A percentile compares a stretch with the other conserved stretches of the same genome.
Conservation (phyloP, 1,284 basidiomycete species). For the Ganoderma sinense region DNA sequence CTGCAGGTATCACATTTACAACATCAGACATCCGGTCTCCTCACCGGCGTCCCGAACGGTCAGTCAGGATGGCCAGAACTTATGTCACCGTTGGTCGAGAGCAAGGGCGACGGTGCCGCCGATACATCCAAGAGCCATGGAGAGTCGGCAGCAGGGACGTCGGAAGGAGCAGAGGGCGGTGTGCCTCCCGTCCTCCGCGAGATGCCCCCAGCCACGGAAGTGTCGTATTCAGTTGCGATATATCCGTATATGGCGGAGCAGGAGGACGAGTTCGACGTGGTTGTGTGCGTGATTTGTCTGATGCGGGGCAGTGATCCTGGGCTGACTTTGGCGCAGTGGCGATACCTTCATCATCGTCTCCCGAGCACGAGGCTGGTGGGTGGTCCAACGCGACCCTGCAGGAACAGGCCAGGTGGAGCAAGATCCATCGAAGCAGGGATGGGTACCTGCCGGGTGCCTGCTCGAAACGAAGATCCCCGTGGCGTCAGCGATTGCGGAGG, state of each 20-base stretch:
- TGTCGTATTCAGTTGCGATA: conserved; percentile 90
- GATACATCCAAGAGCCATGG: conserved; percentile 33
- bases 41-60: conserved; percentile 59
- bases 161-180: conserved; percentile 25
- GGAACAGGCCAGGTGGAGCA: conserved; percentile 84
- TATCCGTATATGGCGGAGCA: conserved; percentile 97
- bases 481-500: conserved; percentile 79
- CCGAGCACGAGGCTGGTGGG: conserved; percentile 98
- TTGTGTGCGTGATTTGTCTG: conserved; percentile 72
- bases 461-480: conserved; percentile 90
- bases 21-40: conserved; percentile 43
- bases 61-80: conserved; percentile 81
- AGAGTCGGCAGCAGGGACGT: conserved; percentile 24
- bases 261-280: conserved; percentile 97
- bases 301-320: conserved; percentile 2
- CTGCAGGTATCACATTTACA: conserved; percentile 66
- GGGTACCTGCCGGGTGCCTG: conserved; percentile 93
- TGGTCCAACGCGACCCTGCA: conserved; percentile 92
- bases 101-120: conserved; percentile 44
- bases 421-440: conserved; percentile 80
- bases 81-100: conserved; percentile 65
- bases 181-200: conserved; percentile 46
- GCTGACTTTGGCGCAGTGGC: conserved; percentile 54
- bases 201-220: conserved; percentile 64
- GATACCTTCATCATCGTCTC: conserved; percentile 95